Evolutionary conservation across 495 filamentous ascomycete genomes (phyloP).

Genomic region (Baudoinia panamericana): DNA sequence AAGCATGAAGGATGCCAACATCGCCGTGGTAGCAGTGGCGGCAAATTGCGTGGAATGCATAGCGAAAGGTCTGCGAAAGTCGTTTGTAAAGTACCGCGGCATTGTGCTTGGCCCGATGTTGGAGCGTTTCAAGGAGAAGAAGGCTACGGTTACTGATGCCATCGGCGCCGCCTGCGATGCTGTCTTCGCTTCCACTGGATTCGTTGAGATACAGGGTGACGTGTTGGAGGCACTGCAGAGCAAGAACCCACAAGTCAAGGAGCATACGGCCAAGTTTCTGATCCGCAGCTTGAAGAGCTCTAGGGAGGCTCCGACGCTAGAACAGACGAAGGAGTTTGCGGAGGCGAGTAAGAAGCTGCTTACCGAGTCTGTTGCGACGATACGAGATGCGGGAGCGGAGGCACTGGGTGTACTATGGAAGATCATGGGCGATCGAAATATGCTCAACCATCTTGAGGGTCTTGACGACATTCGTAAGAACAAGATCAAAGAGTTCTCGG

Average conservation of each 20-base stretch:
- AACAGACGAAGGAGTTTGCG: constrained; percentile 72
- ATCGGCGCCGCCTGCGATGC: constrained; percentile 74
- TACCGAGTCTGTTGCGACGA: constrained; percentile 71
- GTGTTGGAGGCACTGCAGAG: constrained; percentile 72
- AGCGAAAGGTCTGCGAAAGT: constrained; percentile 72
- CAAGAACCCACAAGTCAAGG: constrained; percentile 96
- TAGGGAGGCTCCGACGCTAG: constrained; percentile 63
- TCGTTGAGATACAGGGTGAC: constrained; percentile 80
- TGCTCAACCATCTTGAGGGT: constrained; percentile 88
- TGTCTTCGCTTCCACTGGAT: constrained; percentile 63
- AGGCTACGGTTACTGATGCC: constrained; percentile 75
- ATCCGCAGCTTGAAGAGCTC: constrained; percentile 78
- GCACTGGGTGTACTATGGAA: constrained; percentile 93
- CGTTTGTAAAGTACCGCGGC: constrained; percentile 68
- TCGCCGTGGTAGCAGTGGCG: constrained; percentile 84
- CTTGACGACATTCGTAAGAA: constrained; percentile 91
- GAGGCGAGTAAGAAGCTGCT: constrained; percentile 79
- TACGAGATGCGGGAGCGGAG: constrained; percentile 80
- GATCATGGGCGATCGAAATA: constrained; percentile 93
- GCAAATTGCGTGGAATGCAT: constrained; percentile 86
- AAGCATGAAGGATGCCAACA: constrained; percentile 97
- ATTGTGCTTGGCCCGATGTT: constrained; percentile 74
- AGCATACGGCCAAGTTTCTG: constrained; percentile 82
- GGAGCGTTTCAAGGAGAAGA: constrained; percentile 95
- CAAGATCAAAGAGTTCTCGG: constrained; percentile 92